Evolutionary conservation across 305 asterid species (phyloP), one percentile per base, ranked within the genome.

Genomic region (Fraxinus ornus): DNA sequence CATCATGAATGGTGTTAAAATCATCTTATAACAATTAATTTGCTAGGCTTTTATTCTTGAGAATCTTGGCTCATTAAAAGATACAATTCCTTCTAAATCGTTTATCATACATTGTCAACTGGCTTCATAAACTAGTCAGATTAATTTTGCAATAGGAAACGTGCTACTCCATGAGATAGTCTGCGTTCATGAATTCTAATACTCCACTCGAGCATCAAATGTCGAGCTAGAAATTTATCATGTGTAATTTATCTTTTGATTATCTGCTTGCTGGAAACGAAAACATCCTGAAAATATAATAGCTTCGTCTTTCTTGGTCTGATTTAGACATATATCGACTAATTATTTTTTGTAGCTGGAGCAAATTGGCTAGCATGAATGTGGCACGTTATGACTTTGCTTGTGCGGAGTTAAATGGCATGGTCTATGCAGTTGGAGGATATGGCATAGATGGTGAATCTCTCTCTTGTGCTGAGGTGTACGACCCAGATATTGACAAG

Each of bases 381-480:
- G 89, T 90, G 78, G 91, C 95, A 1, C 95, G 98, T 28, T 92
- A 89, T 75, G 97, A 94, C 79, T 94, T 94, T 77, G 97, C 95
- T 19, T 90, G 97, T 79, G 93, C 97, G 0, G 98, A 89, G 83
- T 91, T 93, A 36, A 86, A 93, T 13, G 97, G 97, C 57, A 84
- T 52, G 91, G 89, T 93, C 75, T 94, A 89, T 62, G 94, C 84
- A 0, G 95, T 89, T 10, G 96, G 98, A 28, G 98, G 97, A 9
- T 86, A 92, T 49, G 96, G 96, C 52, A n/a, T 8, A 10, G 85
- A 84, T 5, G 91, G 94, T 4, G 91, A 90, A 55, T 89, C 92
- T 57, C 93, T 94, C 60, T 89, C 95, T 1, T 90, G 89, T 44
- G 94, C 90, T 2, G 98, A 94, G 87, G 86, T 91, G 87, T 94